These are phyloP conservation scores for Isabelozyma rhagii DNA, from an alignment of 805 yeast genomes.

Conservation along the genomic window DNA sequence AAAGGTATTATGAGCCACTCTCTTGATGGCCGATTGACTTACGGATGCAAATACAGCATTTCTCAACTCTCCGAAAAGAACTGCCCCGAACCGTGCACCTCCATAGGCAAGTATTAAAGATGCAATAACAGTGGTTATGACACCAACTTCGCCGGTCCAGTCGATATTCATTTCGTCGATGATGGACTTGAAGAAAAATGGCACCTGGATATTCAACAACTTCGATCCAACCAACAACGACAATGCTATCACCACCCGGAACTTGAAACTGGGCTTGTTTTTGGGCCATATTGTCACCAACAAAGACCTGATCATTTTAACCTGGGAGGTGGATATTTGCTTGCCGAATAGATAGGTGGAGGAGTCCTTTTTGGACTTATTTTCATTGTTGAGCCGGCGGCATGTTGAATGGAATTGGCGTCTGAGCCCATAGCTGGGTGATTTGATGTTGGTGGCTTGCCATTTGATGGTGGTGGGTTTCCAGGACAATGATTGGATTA, in stretches of 20 bases:
- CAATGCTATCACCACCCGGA: conserved; percentile 75
- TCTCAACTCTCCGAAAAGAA: conserved; percentile 87
- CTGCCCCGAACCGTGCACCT: conserved; percentile 90
- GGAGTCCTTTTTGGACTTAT: conserved; percentile 7
- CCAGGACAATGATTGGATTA: too few species aligned
- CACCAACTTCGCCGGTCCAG: conserved; percentile 62
- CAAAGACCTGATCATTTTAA: conserved; percentile 60
- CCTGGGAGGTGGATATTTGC: conserved; percentile 38
- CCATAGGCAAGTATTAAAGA: conserved; percentile 82
- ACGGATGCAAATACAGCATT: conserved; percentile 95
- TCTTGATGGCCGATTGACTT: conserved; percentile 88
- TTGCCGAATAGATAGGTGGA: conserved; percentile 21
- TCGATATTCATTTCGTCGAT: conserved; percentile 92
- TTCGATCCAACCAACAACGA: conserved; percentile 75
- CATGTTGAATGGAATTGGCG: neutral
- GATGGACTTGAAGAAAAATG: conserved; percentile 83
- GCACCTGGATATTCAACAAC: conserved; percentile 89
- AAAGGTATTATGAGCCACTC: conserved; percentile 86
- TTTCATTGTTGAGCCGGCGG: neutral
- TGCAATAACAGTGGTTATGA: conserved; percentile 63
- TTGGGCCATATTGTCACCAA: conserved; percentile 80
- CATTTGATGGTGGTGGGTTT: neutral
- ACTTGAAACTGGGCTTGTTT: conserved; percentile 59
- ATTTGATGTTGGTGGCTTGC: neutral
- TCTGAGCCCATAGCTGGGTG: neutral